Evolutionary conservation across 768 basidiomycete genomes (phyloP).

Genomic region (Naematelia aurantialba): DNA sequence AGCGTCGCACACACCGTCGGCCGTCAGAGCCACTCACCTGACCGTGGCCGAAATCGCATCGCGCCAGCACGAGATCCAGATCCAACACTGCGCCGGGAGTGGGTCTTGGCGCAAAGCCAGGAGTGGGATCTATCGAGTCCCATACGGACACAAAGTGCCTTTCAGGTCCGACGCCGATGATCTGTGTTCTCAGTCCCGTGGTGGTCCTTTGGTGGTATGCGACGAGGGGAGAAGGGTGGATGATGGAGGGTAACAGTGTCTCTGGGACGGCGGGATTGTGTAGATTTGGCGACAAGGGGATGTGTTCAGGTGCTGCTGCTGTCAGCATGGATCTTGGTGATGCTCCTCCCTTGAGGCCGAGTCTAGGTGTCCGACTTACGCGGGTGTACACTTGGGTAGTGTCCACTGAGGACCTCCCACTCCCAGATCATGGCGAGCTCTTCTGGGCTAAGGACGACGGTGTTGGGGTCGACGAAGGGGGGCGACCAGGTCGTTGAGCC

Average conservation of each 20-base stretch:
- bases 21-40: conserved; percentile 36
- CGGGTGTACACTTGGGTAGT: conserved; percentile 77
- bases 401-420: conserved; percentile 91
- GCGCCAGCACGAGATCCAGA: conserved; percentile 82
- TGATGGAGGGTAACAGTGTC: conserved; percentile 27
- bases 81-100: conserved; percentile 79
- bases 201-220: conserved; percentile 37
- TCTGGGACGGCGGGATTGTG: conserved; percentile 48
- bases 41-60: conserved; percentile 81
- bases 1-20: background rate
- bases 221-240: conserved; percentile 25
- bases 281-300: conserved; percentile 35
- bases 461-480: conserved; percentile 49
- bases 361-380: conserved; percentile 56
- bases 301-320: conserved; percentile 38
- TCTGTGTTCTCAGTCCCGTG: conserved; percentile 54
- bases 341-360: background rate
- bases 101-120: conserved; percentile 84
- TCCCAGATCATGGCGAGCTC: conserved; percentile 89
- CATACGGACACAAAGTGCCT: conserved; percentile 66
- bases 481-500: conserved; percentile 37
- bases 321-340: background rate
- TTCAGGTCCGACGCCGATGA: conserved; percentile 70
- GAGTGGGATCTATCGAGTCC: conserved; percentile 27
- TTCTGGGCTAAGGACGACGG: conserved; percentile 51